A percentile compares a stretch with the other conserved stretches of the same genome.
These are phyloP conservation scores for Peronosclerospora sorghi DNA, from an alignment of 352 stramenopile species.

Conservation along the genomic window DNA sequence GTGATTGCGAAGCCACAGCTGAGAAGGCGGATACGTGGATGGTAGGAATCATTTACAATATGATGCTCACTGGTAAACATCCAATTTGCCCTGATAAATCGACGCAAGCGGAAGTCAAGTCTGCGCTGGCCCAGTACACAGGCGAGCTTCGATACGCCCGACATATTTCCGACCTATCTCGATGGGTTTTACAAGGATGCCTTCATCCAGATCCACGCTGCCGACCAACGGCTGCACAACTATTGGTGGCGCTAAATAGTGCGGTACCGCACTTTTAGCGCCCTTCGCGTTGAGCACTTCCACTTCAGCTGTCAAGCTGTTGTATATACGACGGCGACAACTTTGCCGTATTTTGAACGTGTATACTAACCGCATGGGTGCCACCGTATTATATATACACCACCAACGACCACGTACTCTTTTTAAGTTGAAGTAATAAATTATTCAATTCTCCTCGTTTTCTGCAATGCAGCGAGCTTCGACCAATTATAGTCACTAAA, in stretches of 20 bases:
- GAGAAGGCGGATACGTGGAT: conserved; percentile 82
- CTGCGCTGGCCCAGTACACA: conserved; percentile 19
- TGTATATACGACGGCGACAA: conserved; percentile 30
- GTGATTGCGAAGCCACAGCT: conserved; percentile 49
- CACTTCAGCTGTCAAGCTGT: conserved; percentile 15
- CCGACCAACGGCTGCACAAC: conserved; percentile 46
- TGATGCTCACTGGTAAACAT: conserved; percentile 72
- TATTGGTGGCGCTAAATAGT: conserved; percentile 43
- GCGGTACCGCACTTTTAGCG: conserved; percentile 21
- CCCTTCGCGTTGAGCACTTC: conserved; percentile 17
- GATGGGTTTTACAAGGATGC: conserved; percentile 60
- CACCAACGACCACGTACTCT: no score
- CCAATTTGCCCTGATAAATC: conserved; percentile 55
- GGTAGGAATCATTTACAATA: conserved; percentile 63
- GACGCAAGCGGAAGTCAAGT: conserved; percentile 38
- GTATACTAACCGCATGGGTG: conserved; percentile 45
- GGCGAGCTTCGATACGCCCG: conserved; percentile 29
- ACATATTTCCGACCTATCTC: conserved; percentile 40
- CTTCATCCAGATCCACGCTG: conserved; percentile 54
- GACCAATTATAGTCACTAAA: conserved; percentile 48
- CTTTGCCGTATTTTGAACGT: conserved; percentile 34
- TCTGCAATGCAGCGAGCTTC: conserved; percentile 2
- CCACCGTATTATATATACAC: no score
- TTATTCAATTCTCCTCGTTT: no score
- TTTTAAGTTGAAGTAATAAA: no score